Evolutionary conservation across 352 stramenopile species (phyloP), one percentile per base, ranked within the genome.

Genomic region (Halophytophthora polymorphica): DNA sequence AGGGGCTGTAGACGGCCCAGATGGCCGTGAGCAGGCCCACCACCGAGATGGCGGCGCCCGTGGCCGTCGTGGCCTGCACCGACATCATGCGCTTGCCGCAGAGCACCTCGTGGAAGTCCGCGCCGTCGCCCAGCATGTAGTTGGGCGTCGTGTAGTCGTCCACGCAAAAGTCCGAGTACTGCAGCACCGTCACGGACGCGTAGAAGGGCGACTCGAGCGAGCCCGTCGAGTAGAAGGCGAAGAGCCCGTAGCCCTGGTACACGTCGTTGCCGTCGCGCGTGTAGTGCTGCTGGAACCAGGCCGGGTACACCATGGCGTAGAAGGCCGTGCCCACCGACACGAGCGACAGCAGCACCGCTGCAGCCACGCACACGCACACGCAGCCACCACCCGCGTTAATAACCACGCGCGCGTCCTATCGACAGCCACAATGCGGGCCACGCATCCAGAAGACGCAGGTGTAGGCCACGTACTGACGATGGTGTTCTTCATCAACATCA

Each of bases 241-340:
- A 93, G 39, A 93, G 67, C 0, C 83, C 83, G 51, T 85, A 93
- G 22, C 80, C 73, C 64, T 93, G 83, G 58, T 82, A 93, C 22
- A 93, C 69, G 52, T 90, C 54, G 14, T 74, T 78, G 14, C 77
- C 79, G 38, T 88, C 68, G 38, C 76, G 80, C 38, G 77, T 73
- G 64, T 90, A 93, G 55, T 88, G 77, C 61, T 93, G 83, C 60
- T 90, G 78, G 69, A 93, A 93, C 83, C 83, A 93, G 23, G 83
- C 80, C 8, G 83, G 83, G 55, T 91, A 93, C 12, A 71, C 78
- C 58, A 88, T 77, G 36, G 80, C 73, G 64, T 90, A 91, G 65
- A 90, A 90, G 40, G 80, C 77, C 18, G 76, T 88, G 40, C 74
- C 77, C 46, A 83, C 73, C 31, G 80, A 90, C 40, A 77, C 64